Evolutionary conservation across 169 alveolate species (phyloP), one percentile per base, ranked within the genome.

Genomic region (Cryptosporidium sp.): DNA sequence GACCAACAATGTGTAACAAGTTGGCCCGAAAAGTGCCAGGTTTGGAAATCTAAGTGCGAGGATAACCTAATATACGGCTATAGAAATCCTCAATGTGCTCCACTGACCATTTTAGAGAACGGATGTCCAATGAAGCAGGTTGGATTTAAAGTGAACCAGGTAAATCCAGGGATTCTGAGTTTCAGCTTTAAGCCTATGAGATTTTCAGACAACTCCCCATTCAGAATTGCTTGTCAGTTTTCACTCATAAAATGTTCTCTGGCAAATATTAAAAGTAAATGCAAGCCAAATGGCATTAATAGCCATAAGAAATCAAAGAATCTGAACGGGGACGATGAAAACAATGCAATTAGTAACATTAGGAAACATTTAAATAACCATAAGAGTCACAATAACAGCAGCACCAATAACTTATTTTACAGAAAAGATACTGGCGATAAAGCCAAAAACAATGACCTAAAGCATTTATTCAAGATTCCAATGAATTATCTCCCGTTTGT

Each of bases 81-180:
- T 33, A 80, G 29, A 16, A 80, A 80, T 65, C 89, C 89, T 4
- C 59, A 43, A 9, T 80, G 89, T 43, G 51, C 16, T 31, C 89
- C 89, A 4, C 2, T 80, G 3, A 80, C 74, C 3, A 80, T 80
- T 23, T 48, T 80, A 23, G 89, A 80, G 51, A 43, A 65, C 29
- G 89, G 89, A 18, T 80, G 89, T 12, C 89, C 89, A n/a, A 80
- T 80, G 89, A 80, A 16, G 23, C 80, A 80, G 14, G 75, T 80
- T 26, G 89, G 89, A 43, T 80, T 80, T n/a, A 59, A 48, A 9
- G 75, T 80, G n/a, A 80, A 80, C 33, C 80, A 80, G 37, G 12
- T 80, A 10, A 52, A 80, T 26, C 59, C 89, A 7, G 89, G 89
- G 23, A 37, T 80, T 31, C 50, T 80, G 14, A 80, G 89, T 29